Base-by-base conservation (phyloP, 2,329 filamentous ascomycete genomes). In the Neonectria coccinea region DNA sequence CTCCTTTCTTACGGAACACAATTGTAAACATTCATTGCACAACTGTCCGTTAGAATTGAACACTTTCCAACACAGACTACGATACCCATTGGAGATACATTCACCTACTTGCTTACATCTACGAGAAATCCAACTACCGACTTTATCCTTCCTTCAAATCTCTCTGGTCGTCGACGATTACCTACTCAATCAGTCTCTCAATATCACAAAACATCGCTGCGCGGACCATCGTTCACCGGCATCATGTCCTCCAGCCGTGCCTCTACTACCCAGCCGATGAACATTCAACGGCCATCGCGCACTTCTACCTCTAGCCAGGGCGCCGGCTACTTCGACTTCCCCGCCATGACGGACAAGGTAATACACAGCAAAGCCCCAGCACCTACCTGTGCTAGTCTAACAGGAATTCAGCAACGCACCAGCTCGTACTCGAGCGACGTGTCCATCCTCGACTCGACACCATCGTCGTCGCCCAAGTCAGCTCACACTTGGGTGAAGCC, bases 401-500 rank as follows among this genome's bases (percentile, higher is more conserved):
- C 67, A 65, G 56, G 45, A 62, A 22, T 56, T 14, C 53, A 71
- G 66, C 68, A 74, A 68, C 74, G 73, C 22, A 74, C 74, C 36
- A 65, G 70, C 55, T 77, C 76, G 41, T 77, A 72, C 57, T 75
- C 76, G 12, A 76, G 74, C 68, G 69, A 76, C 20, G 56, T 63
- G 41, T 76, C 75, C 14, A 59, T 67, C 39, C 53, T 68, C 39
- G 68, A 69, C 20, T 71, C 74, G 18, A 60, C 70, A 8, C 69
- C 73, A 27, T 67, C 74, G 18, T 72, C 74, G 42, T 71, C 71
- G 47, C 71, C 77, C 62, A 79, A 76, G 60, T 69, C 73, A 6
- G 71, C 78, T 18, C 77, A 78, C 65, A 67, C 67, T 56, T 75
- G 75, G 61, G 68, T 79, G 68, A 79, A 76, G 69, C 70, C 80